Percentiles rank a stretch among this genome's conserved stretches.
Conservation (phyloP, 2,329 filamentous ascomycete species). For the Paecilomyces dactylethromorphus region DNA sequence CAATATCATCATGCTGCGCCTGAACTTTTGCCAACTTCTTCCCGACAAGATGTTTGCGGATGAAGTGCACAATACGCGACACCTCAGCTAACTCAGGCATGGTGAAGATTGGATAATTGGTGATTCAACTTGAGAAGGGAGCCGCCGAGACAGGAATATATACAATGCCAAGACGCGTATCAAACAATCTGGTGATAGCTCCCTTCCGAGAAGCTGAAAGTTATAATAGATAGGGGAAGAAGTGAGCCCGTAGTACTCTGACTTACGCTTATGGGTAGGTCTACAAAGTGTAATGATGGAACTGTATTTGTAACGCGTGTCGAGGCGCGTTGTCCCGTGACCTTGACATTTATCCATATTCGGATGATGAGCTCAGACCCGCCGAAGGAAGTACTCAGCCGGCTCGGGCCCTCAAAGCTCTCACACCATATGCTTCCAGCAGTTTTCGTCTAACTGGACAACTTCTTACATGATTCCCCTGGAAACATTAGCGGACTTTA, state of each 20-base stretch:
- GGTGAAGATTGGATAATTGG: slow-evolving; percentile 3
- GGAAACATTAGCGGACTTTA: background rate
- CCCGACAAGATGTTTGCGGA: slow-evolving; percentile 75
- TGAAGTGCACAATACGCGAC: slow-evolving; percentile 77
- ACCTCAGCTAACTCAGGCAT: slow-evolving; percentile 56
- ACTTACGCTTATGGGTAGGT: background rate
- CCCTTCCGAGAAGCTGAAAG: background rate
- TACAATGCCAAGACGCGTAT: background rate
- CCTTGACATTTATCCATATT: background rate
- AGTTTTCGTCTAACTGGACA: background rate
- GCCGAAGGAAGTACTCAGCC: background rate
- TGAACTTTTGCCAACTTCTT: slow-evolving; percentile 66
- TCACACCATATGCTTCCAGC: background rate
- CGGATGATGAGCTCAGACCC: background rate
- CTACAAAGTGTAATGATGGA: slow-evolving; percentile 4
- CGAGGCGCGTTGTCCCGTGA: slow-evolving; percentile 22
- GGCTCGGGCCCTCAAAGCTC: background rate
- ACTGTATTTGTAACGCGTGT: slow-evolving; percentile 10
- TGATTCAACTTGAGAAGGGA: background rate
- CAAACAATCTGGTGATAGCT: background rate
- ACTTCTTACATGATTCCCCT: background rate
- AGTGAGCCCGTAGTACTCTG: background rate
- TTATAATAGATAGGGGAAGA: background rate
- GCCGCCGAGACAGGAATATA: background rate
- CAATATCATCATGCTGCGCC: slow-evolving; percentile 70